Evolutionary conservation across 2,329 filamentous ascomycete species (phyloP), one percentile per base, ranked within the genome.

Genomic region (Sclerotiophoma versabilis): DNA sequence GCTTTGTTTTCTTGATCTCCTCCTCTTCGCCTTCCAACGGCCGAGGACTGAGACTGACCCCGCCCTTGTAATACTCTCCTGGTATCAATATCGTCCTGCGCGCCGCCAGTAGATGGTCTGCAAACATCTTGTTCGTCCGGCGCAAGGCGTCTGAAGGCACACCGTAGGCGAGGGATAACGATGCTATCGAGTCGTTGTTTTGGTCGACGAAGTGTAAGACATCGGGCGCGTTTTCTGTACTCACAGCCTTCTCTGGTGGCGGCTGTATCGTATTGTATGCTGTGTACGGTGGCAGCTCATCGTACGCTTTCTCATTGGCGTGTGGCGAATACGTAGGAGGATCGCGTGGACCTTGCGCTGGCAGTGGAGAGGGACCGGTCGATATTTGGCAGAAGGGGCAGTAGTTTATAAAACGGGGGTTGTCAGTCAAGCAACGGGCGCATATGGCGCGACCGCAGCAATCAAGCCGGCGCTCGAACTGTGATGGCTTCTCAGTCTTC

Each of bases 351-450:
- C 87, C 86, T 74, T 86, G 86, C 15, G 64, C 49, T 1, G 86
- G 83, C 41, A 86, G 80, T 3, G 87, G 74, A 7, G 84, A 84
- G 2, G 87, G 84, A 4, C 75, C 77, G 37, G 79, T 82, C 5
- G 87, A 87, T 63, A 91, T 83, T 74, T 93, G 91, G 71, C 91
- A 95, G 73, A 89, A 93, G 0, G 90, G 90, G 69, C 84, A 87
- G 62, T 86, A 86, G 30, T 80, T 77, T 47, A 83, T 82, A 75
- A 91, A 92, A 33, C 89, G 85, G 25, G 81, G 77, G 70, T 92
- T 92, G 39, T 83, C 87, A 70, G 84, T 77, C 64, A 91, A 83
- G 75, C 90, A 93, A 57, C 79, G 79, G 14, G 85, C 84, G 75
- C 90, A 95, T 66, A 93, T 89, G 32, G 86, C 79, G 48, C 90